Percentiles rank a stretch among this genome's conserved stretches.
These are phyloP conservation scores for Apiosordaria backusii DNA, from an alignment of 495 filamentous ascomycete genomes.

Conservation along the genomic window DNA sequence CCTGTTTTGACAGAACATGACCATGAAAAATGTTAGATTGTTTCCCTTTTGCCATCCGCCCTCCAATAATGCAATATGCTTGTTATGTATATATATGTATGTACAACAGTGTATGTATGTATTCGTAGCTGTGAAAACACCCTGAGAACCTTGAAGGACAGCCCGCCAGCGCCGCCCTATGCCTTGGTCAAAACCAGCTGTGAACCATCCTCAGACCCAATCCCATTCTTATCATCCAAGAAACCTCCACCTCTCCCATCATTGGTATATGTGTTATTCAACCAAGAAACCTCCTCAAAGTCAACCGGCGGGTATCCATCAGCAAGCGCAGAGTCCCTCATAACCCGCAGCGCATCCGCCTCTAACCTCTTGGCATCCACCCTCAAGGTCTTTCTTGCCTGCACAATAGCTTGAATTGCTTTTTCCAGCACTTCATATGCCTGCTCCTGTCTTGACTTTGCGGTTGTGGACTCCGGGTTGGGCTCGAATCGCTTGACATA, in stretches of 20 bases:
- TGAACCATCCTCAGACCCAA: neutral
- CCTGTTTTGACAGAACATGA: constrained; percentile 4
- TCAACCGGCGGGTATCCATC: constrained; percentile 19
- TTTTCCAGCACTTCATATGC: constrained; percentile 15
- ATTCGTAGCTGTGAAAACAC: no score
- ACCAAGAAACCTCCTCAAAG: constrained; percentile 25
- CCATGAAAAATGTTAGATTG: neutral
- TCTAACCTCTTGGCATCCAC: constrained; percentile 20
- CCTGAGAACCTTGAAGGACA: no score
- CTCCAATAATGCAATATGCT: constrained; percentile 1
- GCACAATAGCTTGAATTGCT: constrained; percentile 13
- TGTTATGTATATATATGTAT: neutral
- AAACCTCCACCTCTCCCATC: neutral
- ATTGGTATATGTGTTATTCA: constrained; percentile 4
- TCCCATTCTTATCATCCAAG: neutral
- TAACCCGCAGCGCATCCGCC: constrained; percentile 23
- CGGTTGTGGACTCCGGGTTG: neutral
- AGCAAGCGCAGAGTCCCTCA: constrained; percentile 27
- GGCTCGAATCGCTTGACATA: constrained; percentile 9
- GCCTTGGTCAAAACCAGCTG: neutral
- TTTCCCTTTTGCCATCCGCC: neutral
- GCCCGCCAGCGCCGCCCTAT: neutral
- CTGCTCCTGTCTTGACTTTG: neutral
- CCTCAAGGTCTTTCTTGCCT: constrained; percentile 15
- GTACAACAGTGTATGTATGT: neutral